phyloP scores from a whole-genome alignment of 495 filamentous ascomycete genomes.

The Penicillium lagena region DNA sequence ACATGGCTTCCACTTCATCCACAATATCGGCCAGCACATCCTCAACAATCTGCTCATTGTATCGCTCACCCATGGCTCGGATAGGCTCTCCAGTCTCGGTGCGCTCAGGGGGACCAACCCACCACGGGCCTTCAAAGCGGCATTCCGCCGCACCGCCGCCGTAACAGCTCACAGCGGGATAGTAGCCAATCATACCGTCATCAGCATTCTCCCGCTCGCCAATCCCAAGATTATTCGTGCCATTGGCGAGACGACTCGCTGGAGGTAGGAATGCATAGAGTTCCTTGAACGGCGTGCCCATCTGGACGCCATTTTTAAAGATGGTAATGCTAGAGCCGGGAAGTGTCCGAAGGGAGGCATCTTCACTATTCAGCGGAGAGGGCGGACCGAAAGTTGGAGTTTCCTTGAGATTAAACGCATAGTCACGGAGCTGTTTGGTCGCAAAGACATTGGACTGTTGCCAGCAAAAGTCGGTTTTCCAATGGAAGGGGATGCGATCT shows the following conservation, averaged over 20 bases:
- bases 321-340: slow-evolving; percentile 80
- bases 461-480: slow-evolving; percentile 88
- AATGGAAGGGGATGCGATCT: slow-evolving; percentile 88
- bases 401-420: slow-evolving; percentile 43
- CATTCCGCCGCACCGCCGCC: slow-evolving; percentile 84
- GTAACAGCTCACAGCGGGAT: slow-evolving; percentile 88
- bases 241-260: slow-evolving; percentile 58
- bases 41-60: slow-evolving; percentile 91
- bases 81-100: slow-evolving; percentile 33
- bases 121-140: slow-evolving; percentile 87
- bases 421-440: slow-evolving; percentile 82
- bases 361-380: slow-evolving; percentile 58
- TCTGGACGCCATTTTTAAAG: slow-evolving; percentile 82
- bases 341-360: slow-evolving; percentile 69
- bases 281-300: slow-evolving; percentile 85
- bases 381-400: slow-evolving; percentile 46
- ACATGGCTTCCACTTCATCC: slow-evolving; percentile 73
- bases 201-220: slow-evolving; percentile 78
- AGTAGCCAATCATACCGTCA: slow-evolving; percentile 92
- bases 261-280: slow-evolving; percentile 90
- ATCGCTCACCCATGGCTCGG: slow-evolving; percentile 67
- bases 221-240: slow-evolving; percentile 58
- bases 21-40: slow-evolving; percentile 87
- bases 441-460: slow-evolving; percentile 89
- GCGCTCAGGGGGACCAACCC: slow-evolving; percentile 63